phyloP scores from a whole-genome alignment of 2,329 filamentous ascomycete genomes.

The Arthrobotrys conoides region DNA sequence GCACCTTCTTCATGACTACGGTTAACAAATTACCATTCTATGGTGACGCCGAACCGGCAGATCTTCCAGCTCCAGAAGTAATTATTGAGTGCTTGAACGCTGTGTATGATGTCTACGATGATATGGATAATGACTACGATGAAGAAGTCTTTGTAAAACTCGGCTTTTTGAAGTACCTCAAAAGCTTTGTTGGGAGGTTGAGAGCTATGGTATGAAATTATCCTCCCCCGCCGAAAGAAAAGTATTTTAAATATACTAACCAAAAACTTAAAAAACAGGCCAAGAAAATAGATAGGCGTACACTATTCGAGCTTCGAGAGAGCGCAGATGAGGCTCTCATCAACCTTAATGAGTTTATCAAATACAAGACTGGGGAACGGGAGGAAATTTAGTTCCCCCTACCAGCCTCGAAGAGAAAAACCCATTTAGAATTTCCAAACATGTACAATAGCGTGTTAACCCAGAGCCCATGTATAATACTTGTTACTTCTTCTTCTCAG shows the following conservation, averaged over 20 bases:
- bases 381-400: neutral
- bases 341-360: slow-evolving; percentile 75
- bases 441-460: neutral
- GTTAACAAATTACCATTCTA: slow-evolving; percentile 70
- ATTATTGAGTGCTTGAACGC: slow-evolving; percentile 77
- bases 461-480: neutral
- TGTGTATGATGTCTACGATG: slow-evolving; percentile 77
- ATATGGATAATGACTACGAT: slow-evolving; percentile 74
- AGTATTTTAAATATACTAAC: slow-evolving; percentile 9
- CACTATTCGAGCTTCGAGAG: slow-evolving; percentile 72
- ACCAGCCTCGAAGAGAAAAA: neutral
- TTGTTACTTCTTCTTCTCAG: slow-evolving; percentile 22
- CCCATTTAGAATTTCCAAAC: neutral
- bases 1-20: slow-evolving; percentile 74
- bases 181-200: slow-evolving; percentile 72
- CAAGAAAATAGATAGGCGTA: slow-evolving; percentile 75
- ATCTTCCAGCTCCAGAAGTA: slow-evolving; percentile 72
- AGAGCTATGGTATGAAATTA: slow-evolving; percentile 69
- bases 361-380: slow-evolving; percentile 75
- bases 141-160: slow-evolving; percentile 76
- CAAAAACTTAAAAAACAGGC: slow-evolving; percentile 45
- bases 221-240: slow-evolving; percentile 2
- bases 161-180: slow-evolving; percentile 74
- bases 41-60: slow-evolving; percentile 28
- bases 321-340: slow-evolving; percentile 75